A percentile compares a stretch with the other conserved stretches of the same genome.
Evolutionary conservation across 164 flowering plant species (phyloP).

Genomic region (Magnolia kwangsiensis): DNA sequence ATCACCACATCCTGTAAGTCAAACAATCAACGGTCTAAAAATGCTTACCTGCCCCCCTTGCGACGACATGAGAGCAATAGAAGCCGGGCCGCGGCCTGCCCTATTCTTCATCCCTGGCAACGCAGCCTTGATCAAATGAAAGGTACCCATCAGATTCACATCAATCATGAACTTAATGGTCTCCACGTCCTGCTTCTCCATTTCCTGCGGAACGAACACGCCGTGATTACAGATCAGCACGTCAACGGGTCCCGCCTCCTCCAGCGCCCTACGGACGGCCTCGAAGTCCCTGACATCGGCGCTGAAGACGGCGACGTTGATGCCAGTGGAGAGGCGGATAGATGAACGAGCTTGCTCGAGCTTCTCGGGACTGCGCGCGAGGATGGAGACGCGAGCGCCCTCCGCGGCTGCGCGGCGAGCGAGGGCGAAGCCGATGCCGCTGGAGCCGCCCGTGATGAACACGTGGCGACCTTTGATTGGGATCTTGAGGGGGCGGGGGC

Average conservation of each 20-base stretch:
- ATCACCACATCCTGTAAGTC: no score
- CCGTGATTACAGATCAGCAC: constrained; percentile 80
- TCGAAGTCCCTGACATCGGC: constrained; percentile 77
- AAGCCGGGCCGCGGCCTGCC: constrained; percentile 50
- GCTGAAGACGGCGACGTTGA: constrained; percentile 48
- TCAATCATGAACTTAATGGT: constrained; percentile 75
- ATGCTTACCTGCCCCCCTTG: constrained; percentile 84
- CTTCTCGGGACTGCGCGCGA: constrained; percentile 61
- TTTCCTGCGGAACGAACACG: constrained; percentile 54
- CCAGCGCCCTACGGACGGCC: constrained; percentile 43
- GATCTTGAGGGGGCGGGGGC: constrained; percentile 55
- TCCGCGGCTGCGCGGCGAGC: constrained; percentile 67
- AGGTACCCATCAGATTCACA: constrained; percentile 73
- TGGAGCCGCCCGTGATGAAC: constrained; percentile 93
- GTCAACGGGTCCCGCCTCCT: constrained; percentile 65
- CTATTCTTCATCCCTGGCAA: constrained; percentile 71
- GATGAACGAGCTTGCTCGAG: constrained; percentile 61
- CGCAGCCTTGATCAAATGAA: constrained; percentile 80
- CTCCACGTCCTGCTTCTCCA: constrained; percentile 60
- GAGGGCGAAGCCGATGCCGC: constrained; percentile 89
- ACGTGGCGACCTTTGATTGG: constrained; percentile 84
- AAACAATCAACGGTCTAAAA: no score
- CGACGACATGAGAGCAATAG: constrained; percentile 83
- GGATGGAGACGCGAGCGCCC: constrained; percentile 83
- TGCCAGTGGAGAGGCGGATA: constrained; percentile 70